Evolutionary conservation across 129 eudicot genomes (phyloP).

Genomic region (carrot (Daucus carota)): DH1_v3.0 NC_030381.2:21435001-21435500

Average conservation of each 20-base stretch:
- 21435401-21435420: background rate
- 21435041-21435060: slow-evolving; percentile 98
- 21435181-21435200: slow-evolving; percentile 84
- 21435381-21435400: too few species aligned
- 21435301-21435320: too few species aligned
- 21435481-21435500: slow-evolving; percentile 98
- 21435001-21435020: background rate
- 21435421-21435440: slow-evolving; percentile 74
- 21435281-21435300: background rate
- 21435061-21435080: slow-evolving; percentile 75
- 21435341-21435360: background rate
- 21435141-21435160: slow-evolving; percentile 79
- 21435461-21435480: slow-evolving; percentile 74
- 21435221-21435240: background rate
- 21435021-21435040: background rate
- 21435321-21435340: too few species aligned
- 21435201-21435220: background rate
- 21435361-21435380: too few species aligned
- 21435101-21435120: slow-evolving; percentile 88
- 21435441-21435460: slow-evolving; percentile 71
- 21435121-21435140: slow-evolving; percentile 98
- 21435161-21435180: slow-evolving; percentile 99
- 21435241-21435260: background rate
- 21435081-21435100: slow-evolving; percentile 55
- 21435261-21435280: background rate